Percentiles rank a stretch among this genome's conserved stretches.
Conservation (phyloP, 192 early-diverging fungal species). For the Cladochytrium replicatum region DNA sequence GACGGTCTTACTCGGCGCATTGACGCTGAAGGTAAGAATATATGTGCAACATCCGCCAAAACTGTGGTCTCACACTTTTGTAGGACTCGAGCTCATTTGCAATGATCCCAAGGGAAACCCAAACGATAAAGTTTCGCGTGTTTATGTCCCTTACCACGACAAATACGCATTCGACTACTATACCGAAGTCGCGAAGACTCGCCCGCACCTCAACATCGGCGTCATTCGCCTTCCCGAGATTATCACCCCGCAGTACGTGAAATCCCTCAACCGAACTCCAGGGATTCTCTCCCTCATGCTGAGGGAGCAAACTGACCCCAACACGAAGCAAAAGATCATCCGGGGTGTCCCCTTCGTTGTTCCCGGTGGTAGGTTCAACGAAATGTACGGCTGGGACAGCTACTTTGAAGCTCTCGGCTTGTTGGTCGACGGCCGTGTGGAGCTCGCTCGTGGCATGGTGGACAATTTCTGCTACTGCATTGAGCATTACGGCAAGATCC, state of each 20-base stretch:
- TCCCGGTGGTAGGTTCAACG: slow-evolving; percentile 97
- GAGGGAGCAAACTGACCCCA: slow-evolving; percentile 17
- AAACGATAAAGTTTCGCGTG: slow-evolving; percentile 65
- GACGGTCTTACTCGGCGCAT: slow-evolving; percentile 75
- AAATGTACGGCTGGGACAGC: slow-evolving; percentile 98
- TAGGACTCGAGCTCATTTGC: slow-evolving; percentile 82
- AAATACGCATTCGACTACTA: slow-evolving; percentile 71
- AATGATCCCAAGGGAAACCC: slow-evolving; percentile 83
- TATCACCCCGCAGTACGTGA: slow-evolving; percentile 85
- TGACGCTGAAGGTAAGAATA: slow-evolving; percentile 38
- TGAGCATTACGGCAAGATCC: slow-evolving; percentile 95
- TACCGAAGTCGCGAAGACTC: slow-evolving; percentile 47
- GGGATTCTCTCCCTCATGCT: slow-evolving; percentile 84
- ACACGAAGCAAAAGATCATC: slow-evolving; percentile 15
- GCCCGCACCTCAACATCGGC: slow-evolving; percentile 60
- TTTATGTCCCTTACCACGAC: slow-evolving; percentile 88
- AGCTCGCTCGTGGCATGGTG: slow-evolving; percentile 88
- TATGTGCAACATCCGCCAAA: no score
- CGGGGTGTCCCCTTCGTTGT: slow-evolving; percentile 84
- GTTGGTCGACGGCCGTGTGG: slow-evolving; percentile 71
- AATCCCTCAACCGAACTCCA: slow-evolving; percentile 76
- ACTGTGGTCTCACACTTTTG: background rate
- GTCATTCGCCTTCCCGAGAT: slow-evolving; percentile 73
- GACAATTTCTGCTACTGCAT: slow-evolving; percentile 98
- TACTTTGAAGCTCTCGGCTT: slow-evolving; percentile 91